Evolutionary conservation across 2,329 filamentous ascomycete species (phyloP).

Genomic region (Chaetomium sp.): DNA sequence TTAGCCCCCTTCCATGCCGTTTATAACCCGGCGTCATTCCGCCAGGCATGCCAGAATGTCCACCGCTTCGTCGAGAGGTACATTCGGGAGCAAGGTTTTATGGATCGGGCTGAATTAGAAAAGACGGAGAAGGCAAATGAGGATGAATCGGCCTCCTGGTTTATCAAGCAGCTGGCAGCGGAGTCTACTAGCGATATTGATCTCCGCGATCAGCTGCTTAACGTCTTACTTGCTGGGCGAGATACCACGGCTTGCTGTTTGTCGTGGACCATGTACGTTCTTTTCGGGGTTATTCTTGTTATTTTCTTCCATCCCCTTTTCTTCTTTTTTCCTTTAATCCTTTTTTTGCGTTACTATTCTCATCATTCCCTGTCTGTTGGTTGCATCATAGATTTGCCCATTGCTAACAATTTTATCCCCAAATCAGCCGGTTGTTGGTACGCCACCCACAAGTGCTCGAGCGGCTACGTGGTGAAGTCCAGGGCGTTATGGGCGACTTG

Average conservation of each 20-base stretch:
- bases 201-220: conserved; percentile 22
- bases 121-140: background rate
- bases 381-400: too few relatives aligned
- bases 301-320: too few relatives aligned
- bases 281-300: too few relatives aligned
- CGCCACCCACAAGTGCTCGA: conserved; percentile 19
- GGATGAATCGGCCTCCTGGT: conserved; percentile 2
- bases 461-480: conserved; percentile 19
- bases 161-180: conserved; percentile 7
- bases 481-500: conserved; percentile 13
- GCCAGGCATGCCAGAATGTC: conserved; percentile 21
- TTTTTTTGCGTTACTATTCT: too few relatives aligned
- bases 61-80: conserved; percentile 19
- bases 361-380: too few relatives aligned
- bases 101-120: background rate
- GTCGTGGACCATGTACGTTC: conserved; percentile 22
- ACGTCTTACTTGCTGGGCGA: conserved; percentile 22
- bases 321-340: too few relatives aligned
- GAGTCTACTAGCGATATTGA: conserved; percentile 12
- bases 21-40: conserved; percentile 25
- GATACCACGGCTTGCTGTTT: conserved; percentile 24
- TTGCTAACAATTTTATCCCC: background rate
- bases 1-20: conserved; percentile 24
- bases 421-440: conserved; percentile 19
- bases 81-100: conserved; percentile 13